Evolutionary conservation across 2,329 filamentous ascomycete species (phyloP).

Genomic region (Fusarium chaquense): DNA sequence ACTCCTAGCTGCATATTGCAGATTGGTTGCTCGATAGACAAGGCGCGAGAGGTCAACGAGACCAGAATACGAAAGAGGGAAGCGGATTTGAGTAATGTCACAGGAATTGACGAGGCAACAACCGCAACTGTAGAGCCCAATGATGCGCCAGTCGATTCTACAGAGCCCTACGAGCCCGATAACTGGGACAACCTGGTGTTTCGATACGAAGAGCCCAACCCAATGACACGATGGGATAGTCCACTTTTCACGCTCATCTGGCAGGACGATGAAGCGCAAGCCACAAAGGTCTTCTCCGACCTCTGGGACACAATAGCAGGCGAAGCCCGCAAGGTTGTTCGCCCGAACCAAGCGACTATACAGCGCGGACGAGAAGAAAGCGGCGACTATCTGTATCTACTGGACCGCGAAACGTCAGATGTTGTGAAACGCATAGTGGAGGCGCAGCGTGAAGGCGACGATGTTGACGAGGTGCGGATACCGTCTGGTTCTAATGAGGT

Average conservation of each 20-base stretch:
- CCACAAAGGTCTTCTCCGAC: constrained; percentile 67
- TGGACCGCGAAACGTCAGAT: constrained; percentile 83
- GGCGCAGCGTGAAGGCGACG: constrained; percentile 74
- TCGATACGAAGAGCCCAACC: constrained; percentile 87
- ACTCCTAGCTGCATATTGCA: constrained; percentile 82
- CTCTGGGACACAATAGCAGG: constrained; percentile 82
- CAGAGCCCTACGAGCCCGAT: constrained; percentile 63
- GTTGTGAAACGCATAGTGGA: constrained; percentile 77
- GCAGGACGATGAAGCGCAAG: constrained; percentile 76
- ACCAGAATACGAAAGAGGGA: constrained; percentile 58
- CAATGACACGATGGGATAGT: constrained; percentile 86
- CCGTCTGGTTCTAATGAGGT: constrained; percentile 57
- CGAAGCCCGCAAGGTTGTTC: constrained; percentile 71
- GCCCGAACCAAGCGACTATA: constrained; percentile 81
- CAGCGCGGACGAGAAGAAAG: constrained; percentile 71
- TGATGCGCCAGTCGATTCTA: constrained; percentile 20
- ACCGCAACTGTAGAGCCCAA: neutral
- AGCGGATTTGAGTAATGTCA: constrained; percentile 1
- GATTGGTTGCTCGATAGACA: constrained; percentile 68
- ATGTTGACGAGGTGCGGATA: constrained; percentile 69
- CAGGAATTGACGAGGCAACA: neutral
- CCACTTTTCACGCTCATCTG: constrained; percentile 83
- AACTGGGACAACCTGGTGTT: constrained; percentile 86
- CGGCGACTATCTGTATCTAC: constrained; percentile 81
- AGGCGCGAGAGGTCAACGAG: constrained; percentile 70